Base-by-base conservation (phyloP, 2,329 filamentous ascomycete species). In the Pseudopyricularia javanii region DNA sequence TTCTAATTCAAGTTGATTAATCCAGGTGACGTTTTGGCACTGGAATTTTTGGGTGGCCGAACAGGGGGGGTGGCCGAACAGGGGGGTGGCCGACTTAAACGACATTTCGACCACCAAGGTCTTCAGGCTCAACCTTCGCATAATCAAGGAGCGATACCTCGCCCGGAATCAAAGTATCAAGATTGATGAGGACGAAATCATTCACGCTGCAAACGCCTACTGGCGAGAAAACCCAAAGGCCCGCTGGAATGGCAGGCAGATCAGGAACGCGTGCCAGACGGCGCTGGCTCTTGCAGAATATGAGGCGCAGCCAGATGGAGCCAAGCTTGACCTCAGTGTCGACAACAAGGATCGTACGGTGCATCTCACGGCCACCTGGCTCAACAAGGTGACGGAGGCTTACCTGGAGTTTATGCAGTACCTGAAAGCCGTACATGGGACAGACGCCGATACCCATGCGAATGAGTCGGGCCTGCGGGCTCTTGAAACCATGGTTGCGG, bases 161-260 rank as follows among this genome's bases (percentile, higher is more conserved):
- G 5, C 35, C 20, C 35, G 35, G 35, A 37, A 37, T 7, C 7
- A 17, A 15, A 37, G 20, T 3, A 51, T 66, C 33, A 43, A 49
- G 2, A 57, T 63, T n/a, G 56, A 64, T 2, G 35, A 57, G 32
- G 48, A 55, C 11, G 52, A 56, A 14, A 64, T 66, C 30, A 14
- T 56, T 7, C 17, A 51, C 32, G 60, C 58, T 22, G 58, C 57
- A 5, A 50, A 52, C 2, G 22, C 55, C 0, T 55, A 61, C 45
- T 64, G 52, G 17, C 24, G 14, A 7, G 37, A 54, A 0, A 9
- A 60, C 30, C 22, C 54, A 30, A 35, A 57, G n/a, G 40, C 53
- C 11, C 56, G 56, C 7, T 67, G 64, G 63, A 66, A 67, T 51
- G 64, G 63, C 7, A 58, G 63, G 11, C 64, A 66, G 58, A 66